phyloP scores from a whole-genome alignment of 2,329 filamentous ascomycete genomes.

The Xylaria arbuscula region DNA sequence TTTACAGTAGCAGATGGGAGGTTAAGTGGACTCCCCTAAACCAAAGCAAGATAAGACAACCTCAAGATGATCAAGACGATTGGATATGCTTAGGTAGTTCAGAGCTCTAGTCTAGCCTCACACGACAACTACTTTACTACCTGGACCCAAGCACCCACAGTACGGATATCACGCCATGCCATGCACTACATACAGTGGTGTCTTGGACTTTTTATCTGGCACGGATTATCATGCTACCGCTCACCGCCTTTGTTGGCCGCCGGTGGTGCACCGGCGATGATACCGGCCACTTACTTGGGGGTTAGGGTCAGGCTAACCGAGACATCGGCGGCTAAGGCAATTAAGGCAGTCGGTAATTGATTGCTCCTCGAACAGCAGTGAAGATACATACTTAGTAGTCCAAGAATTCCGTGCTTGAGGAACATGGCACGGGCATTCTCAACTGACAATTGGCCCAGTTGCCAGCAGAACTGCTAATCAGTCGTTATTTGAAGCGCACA shows the following conservation, averaged over 20 bases:
- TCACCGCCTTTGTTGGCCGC: conserved; percentile 36
- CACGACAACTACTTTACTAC: no score
- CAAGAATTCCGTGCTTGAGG: no score
- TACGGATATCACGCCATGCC: conserved; percentile 13
- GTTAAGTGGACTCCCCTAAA: conserved; percentile 16
- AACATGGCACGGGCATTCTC: neutral
- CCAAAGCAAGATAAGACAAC: conserved; percentile 30
- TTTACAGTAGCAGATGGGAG: neutral
- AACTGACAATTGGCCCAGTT: conserved; percentile 17
- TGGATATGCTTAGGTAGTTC: neutral
- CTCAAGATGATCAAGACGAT: conserved; percentile 4
- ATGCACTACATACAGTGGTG: conserved; percentile 23
- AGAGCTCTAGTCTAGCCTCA: conserved; percentile 9
- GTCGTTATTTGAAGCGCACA: neutral
- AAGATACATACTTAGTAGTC: neutral
- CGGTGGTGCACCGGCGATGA: neutral
- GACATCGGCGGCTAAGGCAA: conserved; percentile 25
- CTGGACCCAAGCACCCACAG: conserved; percentile 16
- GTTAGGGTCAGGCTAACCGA: conserved; percentile 25
- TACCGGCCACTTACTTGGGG: neutral
- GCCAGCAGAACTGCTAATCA: neutral
- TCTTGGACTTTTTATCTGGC: conserved; percentile 13
- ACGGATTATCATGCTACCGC: conserved; percentile 10
- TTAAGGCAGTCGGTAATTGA: conserved; percentile 5
- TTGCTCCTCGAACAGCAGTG: conserved; percentile 5